These are phyloP conservation scores for Salvia miltiorrhiza DNA, from an alignment of 257 asterid species.

Conservation along the genomic window DNA sequence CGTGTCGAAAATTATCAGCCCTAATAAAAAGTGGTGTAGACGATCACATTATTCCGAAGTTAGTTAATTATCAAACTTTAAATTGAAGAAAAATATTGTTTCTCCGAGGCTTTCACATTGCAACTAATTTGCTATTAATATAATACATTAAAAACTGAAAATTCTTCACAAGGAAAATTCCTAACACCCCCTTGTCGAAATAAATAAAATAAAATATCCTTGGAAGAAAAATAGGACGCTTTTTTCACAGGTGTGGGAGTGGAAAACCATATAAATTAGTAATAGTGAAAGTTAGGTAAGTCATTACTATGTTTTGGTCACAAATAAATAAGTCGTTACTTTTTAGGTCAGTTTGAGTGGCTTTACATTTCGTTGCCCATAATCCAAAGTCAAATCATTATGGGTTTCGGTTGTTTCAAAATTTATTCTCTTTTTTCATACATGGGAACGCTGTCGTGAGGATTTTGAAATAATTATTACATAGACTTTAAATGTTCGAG, in stretches of 20 bases:
- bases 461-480: not conserved
- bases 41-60: too few relatives aligned
- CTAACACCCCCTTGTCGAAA: not conserved
- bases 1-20: too few relatives aligned
- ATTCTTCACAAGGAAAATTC: not conserved
- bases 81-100: not conserved
- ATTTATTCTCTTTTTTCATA: not conserved
- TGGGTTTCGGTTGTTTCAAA: not conserved
- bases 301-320: not conserved
- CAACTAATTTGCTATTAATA: not conserved
- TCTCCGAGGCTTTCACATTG: not conserved
- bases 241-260: not conserved
- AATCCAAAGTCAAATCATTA: not conserved
- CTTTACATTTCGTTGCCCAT: not conserved
- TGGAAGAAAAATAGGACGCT: too few relatives aligned
- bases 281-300: not conserved
- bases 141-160: too few relatives aligned
- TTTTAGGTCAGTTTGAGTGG: conserved; percentile 12
- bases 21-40: too few relatives aligned
- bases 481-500: not conserved
- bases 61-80: not conserved
- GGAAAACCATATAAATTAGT: too few relatives aligned
- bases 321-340: not conserved
- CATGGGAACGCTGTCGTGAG: not conserved
- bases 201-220: not conserved